Evolutionary conservation across 768 basidiomycete genomes (phyloP).

Genomic region (Leucogyrophana mollusca): DNA sequence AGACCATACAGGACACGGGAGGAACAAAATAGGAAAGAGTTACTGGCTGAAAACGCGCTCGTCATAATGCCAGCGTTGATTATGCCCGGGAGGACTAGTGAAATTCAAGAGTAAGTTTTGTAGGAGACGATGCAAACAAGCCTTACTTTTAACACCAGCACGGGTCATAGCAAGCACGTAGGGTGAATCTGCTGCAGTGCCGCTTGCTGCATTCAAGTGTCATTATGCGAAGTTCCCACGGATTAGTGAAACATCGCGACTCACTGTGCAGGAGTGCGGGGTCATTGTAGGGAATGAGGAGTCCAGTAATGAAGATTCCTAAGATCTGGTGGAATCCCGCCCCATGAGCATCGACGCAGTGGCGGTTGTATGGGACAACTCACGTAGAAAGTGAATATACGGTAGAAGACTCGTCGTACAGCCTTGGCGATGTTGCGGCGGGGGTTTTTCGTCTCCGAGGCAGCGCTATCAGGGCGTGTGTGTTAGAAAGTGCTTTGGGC

Average conservation of each 20-base stretch:
- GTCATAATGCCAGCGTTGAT: slow-evolving; percentile 74
- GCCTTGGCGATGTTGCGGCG: slow-evolving; percentile 77
- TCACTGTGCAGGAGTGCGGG: slow-evolving; percentile 40
- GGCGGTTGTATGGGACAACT: slow-evolving; percentile 18
- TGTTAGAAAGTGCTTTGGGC: too few relatives aligned
- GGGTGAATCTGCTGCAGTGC: slow-evolving; percentile 71
- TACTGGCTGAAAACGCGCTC: slow-evolving; percentile 69
- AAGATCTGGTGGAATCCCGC: slow-evolving; percentile 43
- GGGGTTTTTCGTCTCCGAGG: slow-evolving; percentile 76
- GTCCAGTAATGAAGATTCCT: slow-evolving; percentile 67
- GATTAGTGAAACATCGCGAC: slow-evolving; percentile 7
- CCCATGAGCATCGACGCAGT: background rate
- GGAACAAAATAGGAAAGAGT: slow-evolving; percentile 57
- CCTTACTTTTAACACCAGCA: slow-evolving; percentile 60
- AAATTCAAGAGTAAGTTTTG: slow-evolving; percentile 1
- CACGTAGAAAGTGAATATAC: slow-evolving; percentile 78
- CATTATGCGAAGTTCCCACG: background rate
- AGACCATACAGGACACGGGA: slow-evolving; percentile 40
- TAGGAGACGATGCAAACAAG: slow-evolving; percentile 16
- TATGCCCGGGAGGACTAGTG: slow-evolving; percentile 52
- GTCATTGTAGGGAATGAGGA: slow-evolving; percentile 73
- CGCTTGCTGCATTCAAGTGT: slow-evolving; percentile 19
- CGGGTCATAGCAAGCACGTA: slow-evolving; percentile 78
- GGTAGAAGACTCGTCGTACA: slow-evolving; percentile 72
- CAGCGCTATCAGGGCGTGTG: slow-evolving; percentile 43